Conservation (phyloP, 768 basidiomycete genomes). For the Collybia nuda region DNA sequence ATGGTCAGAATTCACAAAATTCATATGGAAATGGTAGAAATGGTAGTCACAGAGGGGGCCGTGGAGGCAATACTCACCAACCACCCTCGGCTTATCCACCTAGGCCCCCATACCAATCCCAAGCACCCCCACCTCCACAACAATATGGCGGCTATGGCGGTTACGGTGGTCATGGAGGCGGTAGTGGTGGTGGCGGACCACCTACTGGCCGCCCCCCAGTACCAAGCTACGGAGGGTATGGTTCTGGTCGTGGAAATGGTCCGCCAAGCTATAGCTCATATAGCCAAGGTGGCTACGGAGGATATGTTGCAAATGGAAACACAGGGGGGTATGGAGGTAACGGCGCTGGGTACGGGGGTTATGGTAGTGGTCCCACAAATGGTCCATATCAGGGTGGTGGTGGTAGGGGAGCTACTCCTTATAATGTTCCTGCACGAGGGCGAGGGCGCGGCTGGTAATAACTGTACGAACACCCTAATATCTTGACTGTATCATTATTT, state of each 20-base stretch:
- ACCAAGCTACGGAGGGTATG: constrained; percentile 12
- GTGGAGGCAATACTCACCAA: constrained; percentile 30
- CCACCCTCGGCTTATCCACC: constrained; percentile 30
- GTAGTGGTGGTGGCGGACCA: constrained; percentile 22
- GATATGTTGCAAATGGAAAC: constrained; percentile 16
- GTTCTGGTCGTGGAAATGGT: constrained; percentile 30
- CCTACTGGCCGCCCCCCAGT: constrained; percentile 21
- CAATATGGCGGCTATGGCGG: constrained; percentile 33
- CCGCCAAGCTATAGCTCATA: neutral
- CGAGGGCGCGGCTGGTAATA: constrained; percentile 51
- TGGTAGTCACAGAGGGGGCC: constrained; percentile 25
- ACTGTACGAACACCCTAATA: constrained; percentile 2
- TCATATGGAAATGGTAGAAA: constrained; percentile 28
- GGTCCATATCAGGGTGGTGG: constrained; percentile 23
- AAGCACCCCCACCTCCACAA: constrained; percentile 19
- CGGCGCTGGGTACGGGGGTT: constrained; percentile 27
- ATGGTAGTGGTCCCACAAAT: constrained; percentile 19
- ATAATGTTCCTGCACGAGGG: constrained; percentile 35
- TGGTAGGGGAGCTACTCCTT: constrained; percentile 27
- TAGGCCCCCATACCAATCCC: constrained; percentile 26
- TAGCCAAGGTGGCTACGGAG: constrained; percentile 14
- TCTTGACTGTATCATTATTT: constrained; percentile 4
- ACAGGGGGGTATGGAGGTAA: constrained; percentile 21
- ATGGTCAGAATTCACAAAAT: constrained; percentile 22
- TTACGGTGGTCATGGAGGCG: constrained; percentile 28